A percentile compares a stretch with the other conserved stretches of the same genome.
Conservation (phyloP, 352 stramenopile species). For the Globisporangium irregulare region DNA sequence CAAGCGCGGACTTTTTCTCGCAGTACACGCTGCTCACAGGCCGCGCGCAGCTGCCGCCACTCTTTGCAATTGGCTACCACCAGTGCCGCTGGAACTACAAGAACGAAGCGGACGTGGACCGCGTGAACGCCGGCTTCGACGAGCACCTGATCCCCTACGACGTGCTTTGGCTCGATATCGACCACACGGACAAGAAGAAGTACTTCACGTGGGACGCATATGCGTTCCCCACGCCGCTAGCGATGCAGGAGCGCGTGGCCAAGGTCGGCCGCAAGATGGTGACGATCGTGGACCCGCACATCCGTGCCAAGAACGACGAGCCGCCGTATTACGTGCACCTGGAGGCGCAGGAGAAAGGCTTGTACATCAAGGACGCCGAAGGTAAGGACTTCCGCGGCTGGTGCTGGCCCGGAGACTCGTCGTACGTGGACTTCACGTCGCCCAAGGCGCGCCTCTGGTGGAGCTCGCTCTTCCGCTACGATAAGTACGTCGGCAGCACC, state of each 20-base stretch:
- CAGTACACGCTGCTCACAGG: conserved; percentile 96
- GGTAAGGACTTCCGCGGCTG: conserved; percentile 98
- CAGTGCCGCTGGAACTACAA: conserved; percentile 99
- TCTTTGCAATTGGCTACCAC: conserved; percentile 98
- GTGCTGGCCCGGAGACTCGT: conserved; percentile 99
- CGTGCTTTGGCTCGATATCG: conserved; percentile 99
- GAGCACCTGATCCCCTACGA: conserved; percentile 98
- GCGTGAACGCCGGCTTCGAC: conserved; percentile 91
- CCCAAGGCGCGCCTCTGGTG: conserved; percentile 94
- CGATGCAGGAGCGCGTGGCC: conserved; percentile 94
- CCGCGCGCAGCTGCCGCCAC: conserved; percentile 88
- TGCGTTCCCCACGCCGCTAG: conserved; percentile 92
- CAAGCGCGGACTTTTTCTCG: conserved; percentile 73
- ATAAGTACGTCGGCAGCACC: conserved; percentile 93
- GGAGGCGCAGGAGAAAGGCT: conserved; percentile 75
- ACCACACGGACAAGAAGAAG: conserved; percentile 99
- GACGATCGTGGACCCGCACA: conserved; percentile 99
- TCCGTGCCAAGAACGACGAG: conserved; percentile 93
- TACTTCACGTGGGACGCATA: conserved; percentile 97
- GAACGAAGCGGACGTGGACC: conserved; percentile 95
- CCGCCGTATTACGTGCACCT: conserved; percentile 90
- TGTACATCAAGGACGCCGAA: conserved; percentile 97
- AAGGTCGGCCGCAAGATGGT: conserved; percentile 96
- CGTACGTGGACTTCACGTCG: conserved; percentile 98
- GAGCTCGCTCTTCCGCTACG: conserved; percentile 94